Base-by-base conservation (phyloP, 169 alveolate genomes). In the Plasmodium relictum region DNA sequence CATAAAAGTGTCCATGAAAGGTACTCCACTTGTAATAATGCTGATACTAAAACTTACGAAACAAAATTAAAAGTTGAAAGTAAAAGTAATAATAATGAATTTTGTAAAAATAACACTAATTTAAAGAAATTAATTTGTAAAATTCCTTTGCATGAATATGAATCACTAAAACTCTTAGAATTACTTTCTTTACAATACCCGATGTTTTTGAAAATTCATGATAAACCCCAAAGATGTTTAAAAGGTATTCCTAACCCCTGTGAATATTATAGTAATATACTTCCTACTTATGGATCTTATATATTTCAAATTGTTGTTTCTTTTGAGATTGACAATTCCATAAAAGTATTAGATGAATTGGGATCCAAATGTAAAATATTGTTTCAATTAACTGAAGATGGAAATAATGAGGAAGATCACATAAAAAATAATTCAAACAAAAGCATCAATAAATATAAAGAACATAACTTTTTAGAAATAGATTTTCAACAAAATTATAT, bases 311-410 rank as follows among this genome's bases (percentile, higher is more conserved):
- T 86, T 52, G 68, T 50, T 18, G 92, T 86, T 18, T 69, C 87
- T 50, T 86, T 86, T 65, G 92, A 86, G 70, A 86, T 86, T 24
- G 92, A 86, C n/a, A 86, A 86, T 61, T 86, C 92, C n/a, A 86
- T 86, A 71, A 86, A 86, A 73, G 92, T 86, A 61, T 86, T 86
- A 65, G 92, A 86, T 59, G 92, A 86, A 20, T 69, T 24, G 24
- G 92, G 92, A 20, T 69, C 92, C 20, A 86, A 86, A 14, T 86
- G 92, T 14, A 86, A 71, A 73, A 86, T 86, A 42, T n/a, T 63
- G 63, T 86, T 86, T 86, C 92, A 86, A 54, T 16, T 86, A 62
- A 54, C 16, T 48, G 87, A 86, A 70, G 76, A 86, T n/a, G 74
- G 70, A 2, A 54, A 50, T 22, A 66, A 68, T 41, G 90, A 80